phyloP scores from a whole-genome alignment of 2,329 filamentous ascomycete species.

The Claviceps arundinis region DNA sequence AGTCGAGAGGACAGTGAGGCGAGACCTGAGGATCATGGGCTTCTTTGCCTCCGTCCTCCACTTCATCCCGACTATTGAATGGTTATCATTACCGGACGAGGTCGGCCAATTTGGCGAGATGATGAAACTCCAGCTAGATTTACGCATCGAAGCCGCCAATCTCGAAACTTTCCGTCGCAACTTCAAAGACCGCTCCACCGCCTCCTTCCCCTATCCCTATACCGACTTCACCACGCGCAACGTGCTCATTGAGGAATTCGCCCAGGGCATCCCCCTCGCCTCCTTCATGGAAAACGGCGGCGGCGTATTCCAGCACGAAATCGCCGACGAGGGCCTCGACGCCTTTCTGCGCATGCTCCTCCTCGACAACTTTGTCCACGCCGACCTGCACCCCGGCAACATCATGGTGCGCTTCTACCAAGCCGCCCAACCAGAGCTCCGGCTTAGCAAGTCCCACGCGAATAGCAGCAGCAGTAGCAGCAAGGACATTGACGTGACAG shows the following conservation, averaged over 20 bases:
- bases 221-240: slow-evolving; percentile 83
- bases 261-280: slow-evolving; percentile 80
- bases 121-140: slow-evolving; percentile 95
- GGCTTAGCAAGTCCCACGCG: slow-evolving; percentile 11
- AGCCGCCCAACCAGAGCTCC: slow-evolving; percentile 56
- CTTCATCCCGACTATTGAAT: slow-evolving; percentile 83
- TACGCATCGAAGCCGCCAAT: slow-evolving; percentile 89
- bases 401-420: slow-evolving; percentile 99
- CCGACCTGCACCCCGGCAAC: slow-evolving; percentile 91
- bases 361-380: slow-evolving; percentile 95
- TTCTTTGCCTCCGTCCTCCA: slow-evolving; percentile 83
- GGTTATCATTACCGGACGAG: slow-evolving; percentile 91
- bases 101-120: slow-evolving; percentile 91
- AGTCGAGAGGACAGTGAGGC: slow-evolving; percentile 78
- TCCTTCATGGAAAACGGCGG: slow-evolving; percentile 86
- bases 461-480: slow-evolving; percentile 33
- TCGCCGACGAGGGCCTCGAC: slow-evolving; percentile 87
- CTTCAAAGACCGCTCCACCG: slow-evolving; percentile 78
- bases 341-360: slow-evolving; percentile 94
- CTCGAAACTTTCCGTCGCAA: slow-evolving; percentile 77
- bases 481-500: slow-evolving; percentile 69
- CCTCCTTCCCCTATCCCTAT: slow-evolving; percentile 96
- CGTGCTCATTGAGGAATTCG: slow-evolving; percentile 90
- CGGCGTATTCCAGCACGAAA: slow-evolving; percentile 84
- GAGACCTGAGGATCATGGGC: slow-evolving; percentile 85